Conservation (phyloP, 441 rosid genomes). For the Erodium chrysanthum region DNA sequence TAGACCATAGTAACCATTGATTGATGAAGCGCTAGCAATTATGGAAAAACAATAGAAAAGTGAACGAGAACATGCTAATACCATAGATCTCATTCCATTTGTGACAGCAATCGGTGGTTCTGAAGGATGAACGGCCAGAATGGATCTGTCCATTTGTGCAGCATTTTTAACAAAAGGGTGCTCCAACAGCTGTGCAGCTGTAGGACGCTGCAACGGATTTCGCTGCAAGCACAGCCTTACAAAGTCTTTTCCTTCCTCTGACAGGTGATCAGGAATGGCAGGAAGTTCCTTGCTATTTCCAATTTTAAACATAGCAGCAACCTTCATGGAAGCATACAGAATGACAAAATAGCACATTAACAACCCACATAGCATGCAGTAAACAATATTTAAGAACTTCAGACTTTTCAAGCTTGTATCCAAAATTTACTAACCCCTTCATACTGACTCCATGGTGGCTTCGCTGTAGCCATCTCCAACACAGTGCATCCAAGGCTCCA, state of each 20-base stretch:
- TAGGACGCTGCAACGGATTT: slow-evolving; percentile 67
- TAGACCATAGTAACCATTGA: neutral
- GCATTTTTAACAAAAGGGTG: slow-evolving; percentile 70
- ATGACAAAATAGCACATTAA: neutral
- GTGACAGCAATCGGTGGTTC: slow-evolving; percentile 34
- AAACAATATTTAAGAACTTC: neutral
- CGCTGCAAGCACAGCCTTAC: slow-evolving; percentile 73
- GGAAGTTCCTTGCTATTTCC: slow-evolving; percentile 98
- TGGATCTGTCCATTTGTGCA: slow-evolving; percentile 54
- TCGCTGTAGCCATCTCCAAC: slow-evolving; percentile 57
- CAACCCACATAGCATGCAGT: slow-evolving; percentile 10
- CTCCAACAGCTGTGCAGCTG: slow-evolving; percentile 66
- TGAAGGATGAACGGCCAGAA: slow-evolving; percentile 28
- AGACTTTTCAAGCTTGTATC: slow-evolving; percentile 1
- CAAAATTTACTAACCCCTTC: slow-evolving; percentile 52
- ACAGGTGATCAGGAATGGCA: slow-evolving; percentile 72
- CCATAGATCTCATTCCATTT: slow-evolving; percentile 47
- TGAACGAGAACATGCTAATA: slow-evolving; percentile 19
- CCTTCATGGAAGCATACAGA: slow-evolving; percentile 23
- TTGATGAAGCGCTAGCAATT: neutral
- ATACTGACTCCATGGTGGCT: slow-evolving; percentile 65
- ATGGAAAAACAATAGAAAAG: neutral
- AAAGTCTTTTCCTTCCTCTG: slow-evolving; percentile 85
- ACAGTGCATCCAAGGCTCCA: slow-evolving; percentile 66
- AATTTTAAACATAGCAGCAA: slow-evolving; percentile 90